Percentiles rank a stretch among this genome's conserved stretches.
phyloP scores from a whole-genome alignment of 2,329 filamentous ascomycete species.

The Sclerotinia spermophila region DNA sequence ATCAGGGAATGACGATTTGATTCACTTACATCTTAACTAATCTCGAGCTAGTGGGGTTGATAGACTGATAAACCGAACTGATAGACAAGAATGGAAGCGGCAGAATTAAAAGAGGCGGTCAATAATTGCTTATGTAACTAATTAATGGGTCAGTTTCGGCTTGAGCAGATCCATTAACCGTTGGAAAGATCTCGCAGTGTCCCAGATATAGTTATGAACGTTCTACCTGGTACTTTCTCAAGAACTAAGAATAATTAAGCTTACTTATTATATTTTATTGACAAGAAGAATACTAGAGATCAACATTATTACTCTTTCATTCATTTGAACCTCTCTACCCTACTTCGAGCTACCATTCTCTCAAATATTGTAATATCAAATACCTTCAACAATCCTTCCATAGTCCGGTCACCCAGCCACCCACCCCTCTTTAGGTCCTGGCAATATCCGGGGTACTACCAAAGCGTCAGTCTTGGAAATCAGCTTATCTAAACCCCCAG shows the following conservation, averaged over 20 bases:
- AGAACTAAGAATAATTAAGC: background rate
- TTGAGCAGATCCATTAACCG: too few relatives aligned
- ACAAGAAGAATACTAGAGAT: background rate
- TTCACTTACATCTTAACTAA: background rate
- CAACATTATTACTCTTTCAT: background rate
- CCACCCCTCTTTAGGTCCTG: background rate
- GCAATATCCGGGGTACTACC: constrained; percentile 13
- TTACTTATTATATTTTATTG: background rate
- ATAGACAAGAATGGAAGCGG: too few relatives aligned
- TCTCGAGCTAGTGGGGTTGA: background rate
- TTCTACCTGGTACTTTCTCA: background rate
- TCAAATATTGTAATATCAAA: background rate
- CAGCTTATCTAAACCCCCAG: constrained; percentile 18
- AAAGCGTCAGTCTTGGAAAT: constrained; percentile 10
- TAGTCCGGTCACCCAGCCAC: background rate
- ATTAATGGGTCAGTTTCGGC: too few relatives aligned
- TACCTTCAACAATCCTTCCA: background rate
- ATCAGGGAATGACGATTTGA: background rate
- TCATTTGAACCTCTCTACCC: background rate
- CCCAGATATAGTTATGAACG: too few relatives aligned
- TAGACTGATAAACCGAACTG: background rate
- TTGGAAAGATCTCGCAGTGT: background rate
- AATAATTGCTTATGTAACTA: too few relatives aligned
- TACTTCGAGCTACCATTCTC: background rate
- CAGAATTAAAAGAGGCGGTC: too few relatives aligned